phyloP scores from a whole-genome alignment of 73 alveolate species.

The Blepharisma japonicum region DNA sequence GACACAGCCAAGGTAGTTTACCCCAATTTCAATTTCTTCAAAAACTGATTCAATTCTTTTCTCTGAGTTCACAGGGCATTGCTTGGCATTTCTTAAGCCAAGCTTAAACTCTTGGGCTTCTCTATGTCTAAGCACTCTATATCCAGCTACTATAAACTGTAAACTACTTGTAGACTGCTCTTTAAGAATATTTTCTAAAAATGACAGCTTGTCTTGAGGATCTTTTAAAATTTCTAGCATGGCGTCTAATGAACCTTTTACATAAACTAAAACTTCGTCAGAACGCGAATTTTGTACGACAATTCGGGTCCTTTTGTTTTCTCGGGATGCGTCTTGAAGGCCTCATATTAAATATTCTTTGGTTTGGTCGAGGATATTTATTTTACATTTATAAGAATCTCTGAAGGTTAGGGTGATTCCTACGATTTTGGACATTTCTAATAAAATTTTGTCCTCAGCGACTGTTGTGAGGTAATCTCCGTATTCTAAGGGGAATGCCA shows the following conservation, averaged over 20 bases:
- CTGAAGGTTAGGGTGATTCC: not conserved
- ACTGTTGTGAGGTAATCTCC: not conserved
- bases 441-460: not conserved
- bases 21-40: not conserved
- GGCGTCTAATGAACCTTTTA: conserved; percentile 1
- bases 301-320: not conserved
- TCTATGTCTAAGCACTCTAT: not conserved
- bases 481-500: not conserved
- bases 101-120: not conserved
- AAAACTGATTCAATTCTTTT: conserved; percentile 1
- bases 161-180: no score
- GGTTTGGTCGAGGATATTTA: not conserved
- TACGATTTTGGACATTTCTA: not conserved
- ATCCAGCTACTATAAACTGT: not conserved
- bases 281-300: not conserved
- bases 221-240: not conserved
- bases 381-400: not conserved
- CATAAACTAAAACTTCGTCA: not conserved
- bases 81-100: not conserved
- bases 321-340: not conserved
- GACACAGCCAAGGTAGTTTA: not conserved
- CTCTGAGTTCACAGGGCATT: not conserved
- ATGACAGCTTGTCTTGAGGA: no score
- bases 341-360: not conserved
- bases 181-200: no score